These are phyloP conservation scores for Eleusine indica DNA, from an alignment of 176 grass and related monocot genomes.

Conservation along the genomic window DNA sequence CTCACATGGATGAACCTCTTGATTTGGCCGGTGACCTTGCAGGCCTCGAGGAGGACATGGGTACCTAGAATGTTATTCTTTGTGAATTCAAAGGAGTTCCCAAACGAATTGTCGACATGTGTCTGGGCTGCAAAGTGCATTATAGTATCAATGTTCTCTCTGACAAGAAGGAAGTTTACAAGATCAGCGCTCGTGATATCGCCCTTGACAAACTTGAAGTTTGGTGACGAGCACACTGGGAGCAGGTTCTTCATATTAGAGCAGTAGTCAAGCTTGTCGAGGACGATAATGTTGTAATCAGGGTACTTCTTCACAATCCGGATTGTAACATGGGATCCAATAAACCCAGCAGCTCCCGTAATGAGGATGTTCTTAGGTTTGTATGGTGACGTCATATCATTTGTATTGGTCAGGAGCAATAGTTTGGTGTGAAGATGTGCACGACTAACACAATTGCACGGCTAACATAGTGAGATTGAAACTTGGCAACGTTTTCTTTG, in stretches of 20 bases:
- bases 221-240: constrained; percentile 55
- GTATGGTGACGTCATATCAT: constrained; percentile 48
- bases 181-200: constrained; percentile 83
- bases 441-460: too few relatives aligned
- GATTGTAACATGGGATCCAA: constrained; percentile 75
- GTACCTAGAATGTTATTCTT: constrained; percentile 91
- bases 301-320: constrained; percentile 70
- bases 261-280: constrained; percentile 94
- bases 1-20: constrained; percentile 85
- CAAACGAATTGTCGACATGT: constrained; percentile 86
- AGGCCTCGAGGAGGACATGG: constrained; percentile 83
- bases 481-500: too few relatives aligned
- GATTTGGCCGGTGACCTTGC: constrained; percentile 80
- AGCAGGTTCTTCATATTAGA: constrained; percentile 86
- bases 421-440: too few relatives aligned
- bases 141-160: constrained; percentile 85
- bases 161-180: constrained; percentile 82
- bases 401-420: background rate
- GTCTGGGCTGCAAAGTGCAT: constrained; percentile 92
- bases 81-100: constrained; percentile 83
- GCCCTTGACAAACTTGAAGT: constrained; percentile 90
- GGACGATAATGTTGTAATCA: constrained; percentile 80
- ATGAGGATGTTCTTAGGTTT: constrained; percentile 80
- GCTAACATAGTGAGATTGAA: too few relatives aligned
- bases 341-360: constrained; percentile 81